phyloP scores from a whole-genome alignment of 208 protist species.

The Acanthamoeba sp. region DNA sequence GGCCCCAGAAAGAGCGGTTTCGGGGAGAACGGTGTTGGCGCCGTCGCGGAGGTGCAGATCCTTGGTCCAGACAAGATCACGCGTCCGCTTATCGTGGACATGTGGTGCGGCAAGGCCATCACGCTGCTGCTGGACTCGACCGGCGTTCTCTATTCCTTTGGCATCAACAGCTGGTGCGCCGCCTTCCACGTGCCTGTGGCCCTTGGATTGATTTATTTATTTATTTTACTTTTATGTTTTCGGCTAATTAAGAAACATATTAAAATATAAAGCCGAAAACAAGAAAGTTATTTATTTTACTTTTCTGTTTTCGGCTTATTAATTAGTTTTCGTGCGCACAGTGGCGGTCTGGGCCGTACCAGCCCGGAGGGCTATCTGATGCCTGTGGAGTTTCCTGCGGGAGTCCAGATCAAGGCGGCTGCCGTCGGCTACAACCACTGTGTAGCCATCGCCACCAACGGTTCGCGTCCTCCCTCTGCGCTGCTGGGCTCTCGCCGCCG shows the following conservation, averaged over 20 bases:
- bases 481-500: neutral
- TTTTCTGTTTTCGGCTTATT: too few species aligned
- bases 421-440: neutral
- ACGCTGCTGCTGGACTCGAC: neutral
- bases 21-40: neutral
- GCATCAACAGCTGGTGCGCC: neutral
- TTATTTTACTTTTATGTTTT: too few species aligned
- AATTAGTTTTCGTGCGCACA: too few species aligned
- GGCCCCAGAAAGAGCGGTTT: neutral
- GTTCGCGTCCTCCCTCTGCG: neutral
- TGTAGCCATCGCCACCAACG: neutral
- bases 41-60: neutral
- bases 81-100: neutral
- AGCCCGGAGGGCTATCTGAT: neutral
- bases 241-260: too few species aligned
- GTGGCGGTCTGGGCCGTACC: neutral
- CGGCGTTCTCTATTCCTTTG: slow-evolving; percentile 1
- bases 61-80: neutral
- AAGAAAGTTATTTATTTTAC: too few species aligned
- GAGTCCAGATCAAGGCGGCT: neutral
- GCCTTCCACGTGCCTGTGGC: neutral
- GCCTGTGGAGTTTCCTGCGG: neutral
- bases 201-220: neutral
- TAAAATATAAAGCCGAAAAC: neutral
- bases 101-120: neutral